Conservation (phyloP, 169 alveolate genomes). For the Cryptosporidium xiaoi region DNA sequence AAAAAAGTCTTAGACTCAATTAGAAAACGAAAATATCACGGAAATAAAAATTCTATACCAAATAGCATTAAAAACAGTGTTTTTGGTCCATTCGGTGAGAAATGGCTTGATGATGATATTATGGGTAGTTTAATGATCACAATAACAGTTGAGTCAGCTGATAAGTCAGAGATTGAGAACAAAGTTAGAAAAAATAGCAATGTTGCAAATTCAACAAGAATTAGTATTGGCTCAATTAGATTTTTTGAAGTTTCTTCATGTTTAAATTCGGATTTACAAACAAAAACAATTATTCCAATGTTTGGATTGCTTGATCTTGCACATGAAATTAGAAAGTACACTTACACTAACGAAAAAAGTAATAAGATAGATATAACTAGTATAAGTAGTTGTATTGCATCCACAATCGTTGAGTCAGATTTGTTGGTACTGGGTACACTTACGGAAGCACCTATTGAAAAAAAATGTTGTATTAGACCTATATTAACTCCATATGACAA, state of each 20-base stretch:
- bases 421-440: slow-evolving; percentile 39
- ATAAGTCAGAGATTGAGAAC: slow-evolving; percentile 41
- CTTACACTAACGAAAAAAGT: slow-evolving; percentile 65
- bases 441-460: slow-evolving; percentile 35
- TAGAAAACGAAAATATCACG: not conserved
- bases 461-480: slow-evolving; percentile 68
- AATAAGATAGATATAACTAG: slow-evolving; percentile 45
- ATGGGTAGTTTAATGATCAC: slow-evolving; percentile 43
- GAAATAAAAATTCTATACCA: slow-evolving; percentile 39
- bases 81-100: slow-evolving; percentile 55
- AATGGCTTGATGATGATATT: slow-evolving; percentile 44
- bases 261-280: not conserved
- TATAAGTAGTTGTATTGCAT: slow-evolving; percentile 57
- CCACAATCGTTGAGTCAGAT: slow-evolving; percentile 25
- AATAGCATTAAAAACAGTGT: slow-evolving; percentile 32
- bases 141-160: slow-evolving; percentile 68
- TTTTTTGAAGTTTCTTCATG: slow-evolving; percentile 70
- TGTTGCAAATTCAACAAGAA: slow-evolving; percentile 9
- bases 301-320: slow-evolving; percentile 66
- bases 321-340: slow-evolving; percentile 38
- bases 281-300: slow-evolving; percentile 28
- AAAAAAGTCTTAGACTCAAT: slow-evolving; percentile 60
- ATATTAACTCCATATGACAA: slow-evolving; percentile 46
- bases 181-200: slow-evolving; percentile 41
- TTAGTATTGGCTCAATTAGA: slow-evolving; percentile 27